Base-by-base conservation (phyloP, 805 yeast genomes). In the Zygosaccharomyces bisporus region DNA sequence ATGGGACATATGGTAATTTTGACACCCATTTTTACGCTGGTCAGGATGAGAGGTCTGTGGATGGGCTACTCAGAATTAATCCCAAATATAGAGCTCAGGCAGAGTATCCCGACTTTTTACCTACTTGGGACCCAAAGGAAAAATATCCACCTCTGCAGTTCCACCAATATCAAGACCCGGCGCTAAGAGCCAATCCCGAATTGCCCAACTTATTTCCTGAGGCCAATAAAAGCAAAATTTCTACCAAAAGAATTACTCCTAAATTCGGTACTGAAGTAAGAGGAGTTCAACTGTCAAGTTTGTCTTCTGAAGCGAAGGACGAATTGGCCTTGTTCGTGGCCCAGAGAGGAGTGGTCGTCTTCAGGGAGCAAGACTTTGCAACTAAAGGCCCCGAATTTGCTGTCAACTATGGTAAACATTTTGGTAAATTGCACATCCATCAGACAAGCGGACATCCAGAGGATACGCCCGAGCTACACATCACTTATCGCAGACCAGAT, bases 391-490 rank as follows among this genome's bases (percentile, higher is more conserved):
- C 77, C 3, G 68, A 66, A 23, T 72, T 71, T 51, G 59, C 64
- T 42, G 67, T 61, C 36, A 68, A 81, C 32, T 79, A 71, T 63
- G 86, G 82, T 42, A 63, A 64, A 34, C 75, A 82, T 58, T 83
- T 79, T 57, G 89, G 90, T 34, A 79, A 80, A 23, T 70, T 79
- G 49, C 88, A 83, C 62, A 72, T 80, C 47, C 89, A 83, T 58
- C 86, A 86, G 32, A 79, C 85, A 10, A 77, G 84, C 10, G 87
- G 88, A 19, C 79, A 83, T 9, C 87, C 84, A 24, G 68, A 64
- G 47, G 71, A 68, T 9, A 67, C 64, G 49, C 83, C 84, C 6
- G 81, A 80, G 46, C 72, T 82, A 50, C 86, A 80, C 53, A 67
- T 81, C 36, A 78, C 81, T 20, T 80, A 76, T 61, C 71, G 83